Evolutionary conservation across 805 yeast species (phyloP).

Genomic region (Wickerhamiella domercqiae): DNA sequence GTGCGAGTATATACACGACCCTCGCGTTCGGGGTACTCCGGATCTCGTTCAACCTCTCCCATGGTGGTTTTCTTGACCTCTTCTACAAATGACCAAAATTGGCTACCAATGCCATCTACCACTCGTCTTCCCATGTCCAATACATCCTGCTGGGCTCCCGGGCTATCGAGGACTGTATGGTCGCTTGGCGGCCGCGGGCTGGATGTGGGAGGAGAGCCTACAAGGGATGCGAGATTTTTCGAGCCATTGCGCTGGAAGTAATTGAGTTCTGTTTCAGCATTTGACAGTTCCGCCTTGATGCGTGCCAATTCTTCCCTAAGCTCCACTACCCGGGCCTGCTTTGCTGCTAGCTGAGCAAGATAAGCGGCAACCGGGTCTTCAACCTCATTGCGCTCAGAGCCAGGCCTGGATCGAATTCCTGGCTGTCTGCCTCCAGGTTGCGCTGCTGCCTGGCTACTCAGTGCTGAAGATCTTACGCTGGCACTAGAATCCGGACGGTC

Average conservation of each 20-base stretch:
- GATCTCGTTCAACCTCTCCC: constrained; percentile 19
- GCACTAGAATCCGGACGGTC: no score
- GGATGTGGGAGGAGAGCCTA: constrained; percentile 2
- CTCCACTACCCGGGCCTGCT: constrained; percentile 26
- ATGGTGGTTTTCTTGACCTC: constrained; percentile 24
- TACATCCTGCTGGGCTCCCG: constrained; percentile 14
- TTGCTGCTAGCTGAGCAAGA: constrained; percentile 25
- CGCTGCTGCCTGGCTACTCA: neutral
- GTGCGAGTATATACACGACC: neutral
- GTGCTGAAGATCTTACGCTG: no score
- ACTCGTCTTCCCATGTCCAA: constrained; percentile 21
- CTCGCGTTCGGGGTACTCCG: constrained; percentile 1
- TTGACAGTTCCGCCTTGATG: constrained; percentile 21
- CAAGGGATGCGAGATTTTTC: constrained; percentile 9
- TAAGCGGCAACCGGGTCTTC: constrained; percentile 11
- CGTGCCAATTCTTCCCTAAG: constrained; percentile 20
- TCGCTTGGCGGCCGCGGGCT: neutral
- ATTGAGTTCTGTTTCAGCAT: constrained; percentile 25
- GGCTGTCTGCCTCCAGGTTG: neutral
- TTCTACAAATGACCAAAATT: constrained; percentile 24
- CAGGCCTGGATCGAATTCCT: neutral
- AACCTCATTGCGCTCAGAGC: neutral
- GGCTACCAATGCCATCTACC: constrained; percentile 23
- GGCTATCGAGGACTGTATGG: neutral
- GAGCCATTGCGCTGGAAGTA: constrained; percentile 14